These are phyloP conservation scores for Orbilia javanica DNA, from an alignment of 2,329 filamentous ascomycete genomes.

Conservation along the genomic window DNA sequence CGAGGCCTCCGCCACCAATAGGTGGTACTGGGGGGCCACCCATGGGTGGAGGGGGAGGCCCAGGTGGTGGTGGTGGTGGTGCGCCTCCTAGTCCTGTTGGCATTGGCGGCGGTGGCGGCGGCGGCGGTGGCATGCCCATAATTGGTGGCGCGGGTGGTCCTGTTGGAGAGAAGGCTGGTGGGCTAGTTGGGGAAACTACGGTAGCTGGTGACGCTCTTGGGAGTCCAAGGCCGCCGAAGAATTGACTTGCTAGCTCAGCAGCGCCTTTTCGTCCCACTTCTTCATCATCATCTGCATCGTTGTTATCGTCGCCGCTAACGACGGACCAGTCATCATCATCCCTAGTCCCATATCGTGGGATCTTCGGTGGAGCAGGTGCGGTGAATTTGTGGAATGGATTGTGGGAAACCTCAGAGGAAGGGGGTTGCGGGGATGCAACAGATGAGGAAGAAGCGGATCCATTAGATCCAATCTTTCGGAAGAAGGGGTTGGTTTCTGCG, in stretches of 20 bases:
- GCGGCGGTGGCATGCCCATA: constrained; percentile 63
- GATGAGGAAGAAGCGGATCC: constrained; percentile 60
- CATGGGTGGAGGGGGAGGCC: constrained; percentile 64
- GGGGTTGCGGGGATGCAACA: constrained; percentile 68
- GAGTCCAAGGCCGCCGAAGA: constrained; percentile 97
- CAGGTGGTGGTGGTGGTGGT: constrained; percentile 62
- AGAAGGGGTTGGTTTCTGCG: constrained; percentile 94
- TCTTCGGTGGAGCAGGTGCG: constrained; percentile 62
- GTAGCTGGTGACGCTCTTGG: constrained; percentile 80
- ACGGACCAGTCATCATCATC: constrained; percentile 85
- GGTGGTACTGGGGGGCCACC: constrained; percentile 63
- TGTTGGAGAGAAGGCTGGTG: constrained; percentile 66
- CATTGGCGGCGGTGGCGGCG: constrained; percentile 63
- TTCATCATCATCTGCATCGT: constrained; percentile 74
- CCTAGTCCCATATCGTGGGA: constrained; percentile 69
- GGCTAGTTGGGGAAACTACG: constrained; percentile 67
- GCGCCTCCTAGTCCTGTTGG: constrained; percentile 45
- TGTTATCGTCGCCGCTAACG: constrained; percentile 76
- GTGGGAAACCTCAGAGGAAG: constrained; percentile 72
- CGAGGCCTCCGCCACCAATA: constrained; percentile 61
- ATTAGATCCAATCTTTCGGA: constrained; percentile 76
- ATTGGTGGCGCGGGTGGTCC: constrained; percentile 62
- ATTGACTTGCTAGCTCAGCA: constrained; percentile 90
- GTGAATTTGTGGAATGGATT: constrained; percentile 68
- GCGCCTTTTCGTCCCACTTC: constrained; percentile 84